These are phyloP conservation scores for Fusarium irregulare DNA, from an alignment of 2,329 filamentous ascomycete genomes.

Conservation along the genomic window DNA sequence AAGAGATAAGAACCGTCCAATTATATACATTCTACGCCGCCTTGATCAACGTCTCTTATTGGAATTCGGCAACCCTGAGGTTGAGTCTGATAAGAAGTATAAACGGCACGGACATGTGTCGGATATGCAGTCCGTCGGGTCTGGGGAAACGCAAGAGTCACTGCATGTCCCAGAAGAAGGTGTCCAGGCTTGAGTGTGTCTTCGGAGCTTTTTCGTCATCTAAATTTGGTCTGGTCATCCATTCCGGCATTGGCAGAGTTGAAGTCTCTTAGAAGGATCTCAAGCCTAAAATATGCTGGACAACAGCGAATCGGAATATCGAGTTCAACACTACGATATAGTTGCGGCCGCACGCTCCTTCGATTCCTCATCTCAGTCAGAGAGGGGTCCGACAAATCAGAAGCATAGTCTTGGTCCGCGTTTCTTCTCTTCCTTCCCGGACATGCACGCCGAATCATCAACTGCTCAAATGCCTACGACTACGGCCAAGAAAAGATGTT, in stretches of 20 bases:
- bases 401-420: neutral
- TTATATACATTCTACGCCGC: constrained; percentile 36
- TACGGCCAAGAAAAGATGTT: constrained; percentile 32
- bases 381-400: constrained; percentile 1
- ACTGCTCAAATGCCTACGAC: constrained; percentile 5
- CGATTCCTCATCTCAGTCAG: neutral
- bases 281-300: constrained; percentile 6
- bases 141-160: constrained; percentile 38
- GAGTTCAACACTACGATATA: neutral
- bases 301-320: constrained; percentile 7
- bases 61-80: constrained; percentile 19
- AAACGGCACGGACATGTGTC: constrained; percentile 18
- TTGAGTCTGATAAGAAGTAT: constrained; percentile 37
- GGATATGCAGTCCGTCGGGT: constrained; percentile 32
- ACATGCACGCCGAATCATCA: neutral
- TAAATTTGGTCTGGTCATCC: constrained; percentile 6
- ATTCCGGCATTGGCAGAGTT: constrained; percentile 5
- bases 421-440: neutral
- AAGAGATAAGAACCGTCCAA: constrained; percentile 49
- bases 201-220: constrained; percentile 5
- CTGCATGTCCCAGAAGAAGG: constrained; percentile 17
- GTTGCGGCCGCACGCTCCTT: constrained; percentile 15
- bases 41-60: constrained; percentile 28
- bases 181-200: constrained; percentile 6
- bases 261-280: constrained; percentile 1